phyloP scores from a whole-genome alignment of 768 basidiomycete genomes.

The Pleurotus djamor region DNA sequence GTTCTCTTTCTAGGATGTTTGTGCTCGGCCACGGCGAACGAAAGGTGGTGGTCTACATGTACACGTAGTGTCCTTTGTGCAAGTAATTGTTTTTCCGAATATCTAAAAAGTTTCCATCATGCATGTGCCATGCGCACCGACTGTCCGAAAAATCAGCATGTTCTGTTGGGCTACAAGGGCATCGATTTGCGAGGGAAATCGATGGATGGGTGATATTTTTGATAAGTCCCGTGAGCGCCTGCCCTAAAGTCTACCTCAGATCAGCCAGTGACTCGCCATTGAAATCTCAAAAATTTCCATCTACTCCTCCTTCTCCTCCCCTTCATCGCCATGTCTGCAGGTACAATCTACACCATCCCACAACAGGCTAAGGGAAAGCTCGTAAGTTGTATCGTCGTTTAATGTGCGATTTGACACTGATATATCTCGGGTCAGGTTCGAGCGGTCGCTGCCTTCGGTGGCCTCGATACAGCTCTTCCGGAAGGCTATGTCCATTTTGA shows the following conservation, averaged over 20 bases:
- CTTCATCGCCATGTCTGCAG: conserved; percentile 48
- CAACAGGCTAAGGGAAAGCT: conserved; percentile 39
- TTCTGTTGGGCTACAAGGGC: not conserved
- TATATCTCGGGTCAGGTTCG: conserved; percentile 31
- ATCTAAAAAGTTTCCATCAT: not conserved
- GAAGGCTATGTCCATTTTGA: conserved; percentile 55
- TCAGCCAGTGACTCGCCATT: not conserved
- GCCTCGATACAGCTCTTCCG: conserved; percentile 54
- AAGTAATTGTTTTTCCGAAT: not conserved
- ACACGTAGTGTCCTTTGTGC: not conserved
- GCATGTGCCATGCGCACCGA: not conserved
- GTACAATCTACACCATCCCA: conserved; percentile 60
- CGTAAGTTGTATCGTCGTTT: conserved; percentile 34
- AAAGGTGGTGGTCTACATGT: not conserved
- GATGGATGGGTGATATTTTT: conserved; percentile 9
- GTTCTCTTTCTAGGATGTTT: not conserved
- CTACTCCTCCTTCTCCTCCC: conserved; percentile 14
- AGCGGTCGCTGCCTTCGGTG: conserved; percentile 59
- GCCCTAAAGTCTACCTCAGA: not conserved
- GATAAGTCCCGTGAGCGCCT: conserved; percentile 7
- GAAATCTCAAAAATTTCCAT: conserved; percentile 2
- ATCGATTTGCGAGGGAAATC: not conserved
- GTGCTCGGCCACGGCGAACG: not conserved
- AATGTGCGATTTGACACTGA: not conserved
- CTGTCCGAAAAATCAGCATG: not conserved